Percentiles rank a stretch among this genome's conserved stretches.
phyloP scores from a whole-genome alignment of 176 grass and related monocot species.

The Phoenix dactylifera region DNA sequence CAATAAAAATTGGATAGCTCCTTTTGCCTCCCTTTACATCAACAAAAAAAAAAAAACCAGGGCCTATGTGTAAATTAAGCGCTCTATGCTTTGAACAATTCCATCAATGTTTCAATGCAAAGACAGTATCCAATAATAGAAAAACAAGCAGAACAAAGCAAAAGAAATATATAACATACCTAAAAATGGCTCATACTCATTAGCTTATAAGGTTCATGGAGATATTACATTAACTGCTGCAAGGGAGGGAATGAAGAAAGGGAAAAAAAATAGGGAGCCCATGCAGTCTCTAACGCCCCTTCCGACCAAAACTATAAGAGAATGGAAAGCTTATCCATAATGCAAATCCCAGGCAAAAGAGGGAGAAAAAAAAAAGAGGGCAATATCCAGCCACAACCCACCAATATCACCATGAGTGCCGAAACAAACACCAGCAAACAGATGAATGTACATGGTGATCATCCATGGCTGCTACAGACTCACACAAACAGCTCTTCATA shows the following conservation, averaged over 20 bases:
- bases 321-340: background rate
- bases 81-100: too few species aligned
- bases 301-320: slow-evolving; percentile 1
- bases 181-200: too few species aligned
- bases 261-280: background rate
- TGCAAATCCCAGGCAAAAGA: background rate
- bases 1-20: too few species aligned
- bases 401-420: slow-evolving; percentile 2
- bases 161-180: too few species aligned
- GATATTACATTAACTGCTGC: background rate
- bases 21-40: too few species aligned
- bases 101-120: too few species aligned
- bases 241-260: background rate
- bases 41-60: too few species aligned
- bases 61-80: too few species aligned
- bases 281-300: background rate
- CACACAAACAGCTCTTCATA: slow-evolving; percentile 34
- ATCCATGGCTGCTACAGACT: slow-evolving; percentile 39
- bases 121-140: too few species aligned
- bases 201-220: background rate
- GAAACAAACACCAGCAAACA: slow-evolving; percentile 14
- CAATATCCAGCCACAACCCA: background rate
- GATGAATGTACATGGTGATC: slow-evolving; percentile 26
- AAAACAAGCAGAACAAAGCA: too few species aligned
- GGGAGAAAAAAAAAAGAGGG: too few species aligned